phyloP scores from a whole-genome alignment of 768 basidiomycete species.

The Pleurotus giganteus region DNA sequence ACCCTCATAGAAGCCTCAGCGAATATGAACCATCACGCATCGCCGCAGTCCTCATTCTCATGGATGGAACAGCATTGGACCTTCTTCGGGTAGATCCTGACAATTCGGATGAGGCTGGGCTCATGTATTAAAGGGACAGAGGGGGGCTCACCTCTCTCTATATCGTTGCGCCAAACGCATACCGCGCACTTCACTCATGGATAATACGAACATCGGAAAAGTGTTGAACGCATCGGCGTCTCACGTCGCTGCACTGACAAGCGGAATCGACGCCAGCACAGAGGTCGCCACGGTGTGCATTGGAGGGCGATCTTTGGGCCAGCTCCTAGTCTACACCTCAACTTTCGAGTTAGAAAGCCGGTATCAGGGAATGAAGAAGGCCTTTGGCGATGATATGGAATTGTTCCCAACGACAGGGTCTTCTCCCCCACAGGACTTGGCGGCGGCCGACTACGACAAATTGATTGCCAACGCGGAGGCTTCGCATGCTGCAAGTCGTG shows the following conservation, averaged over 20 bases:
- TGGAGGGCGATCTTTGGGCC: neutral
- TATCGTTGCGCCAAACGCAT: no score
- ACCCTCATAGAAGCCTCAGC: no score
- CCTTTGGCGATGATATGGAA: conserved; percentile 7
- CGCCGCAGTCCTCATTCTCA: no score
- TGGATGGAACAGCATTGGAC: no score
- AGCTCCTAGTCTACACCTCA: conserved; percentile 2
- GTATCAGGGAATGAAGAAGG: conserved; percentile 6
- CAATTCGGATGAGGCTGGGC: no score
- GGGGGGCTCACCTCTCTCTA: no score
- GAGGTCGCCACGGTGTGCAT: conserved; percentile 6
- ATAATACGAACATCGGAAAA: conserved; percentile 1
- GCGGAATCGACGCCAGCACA: conserved; percentile 6
- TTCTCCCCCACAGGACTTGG: neutral
- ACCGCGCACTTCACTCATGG: no score
- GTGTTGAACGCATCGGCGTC: conserved; percentile 2
- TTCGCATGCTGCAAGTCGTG: conserved; percentile 2
- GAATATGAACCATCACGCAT: no score
- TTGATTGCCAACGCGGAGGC: conserved; percentile 3
- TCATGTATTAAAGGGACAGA: no score
- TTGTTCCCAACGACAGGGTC: neutral
- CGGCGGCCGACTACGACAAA: conserved; percentile 1
- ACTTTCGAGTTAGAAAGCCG: conserved; percentile 5
- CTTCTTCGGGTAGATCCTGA: no score
- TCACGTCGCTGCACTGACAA: conserved; percentile 6